Conservation (phyloP, 768 basidiomycete genomes). For the Xerocomellus intermedius region DNA sequence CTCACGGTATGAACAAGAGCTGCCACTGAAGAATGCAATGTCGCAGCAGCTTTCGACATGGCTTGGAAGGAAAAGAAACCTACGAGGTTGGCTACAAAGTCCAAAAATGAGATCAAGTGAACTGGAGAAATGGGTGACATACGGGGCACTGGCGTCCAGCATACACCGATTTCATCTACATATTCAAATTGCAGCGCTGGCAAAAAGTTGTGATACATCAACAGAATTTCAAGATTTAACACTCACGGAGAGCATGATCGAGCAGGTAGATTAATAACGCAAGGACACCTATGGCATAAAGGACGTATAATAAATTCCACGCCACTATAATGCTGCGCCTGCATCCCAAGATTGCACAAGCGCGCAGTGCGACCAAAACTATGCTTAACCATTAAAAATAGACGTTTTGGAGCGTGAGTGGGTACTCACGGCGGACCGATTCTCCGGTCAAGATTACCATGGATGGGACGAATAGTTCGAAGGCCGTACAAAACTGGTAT, state of each 20-base stretch:
- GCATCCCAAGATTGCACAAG: slow-evolving; percentile 24
- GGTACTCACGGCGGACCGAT: slow-evolving; percentile 22
- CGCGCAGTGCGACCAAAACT: slow-evolving; percentile 27
- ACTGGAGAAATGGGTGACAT: neutral
- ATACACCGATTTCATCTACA: slow-evolving; percentile 14
- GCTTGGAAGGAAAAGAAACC: neutral
- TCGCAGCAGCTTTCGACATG: neutral
- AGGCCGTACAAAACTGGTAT: slow-evolving; percentile 16
- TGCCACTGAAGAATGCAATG: slow-evolving; percentile 13
- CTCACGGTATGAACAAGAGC: slow-evolving; percentile 14
- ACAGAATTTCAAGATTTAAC: neutral
- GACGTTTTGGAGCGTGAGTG: neutral
- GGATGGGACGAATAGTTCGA: neutral
- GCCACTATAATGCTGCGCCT: neutral
- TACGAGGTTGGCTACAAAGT: slow-evolving; percentile 5
- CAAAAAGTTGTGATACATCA: neutral
- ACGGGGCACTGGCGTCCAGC: slow-evolving; percentile 5
- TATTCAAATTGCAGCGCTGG: neutral
- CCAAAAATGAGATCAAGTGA: neutral
- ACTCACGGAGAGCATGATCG: neutral
- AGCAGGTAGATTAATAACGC: neutral
- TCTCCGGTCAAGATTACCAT: slow-evolving; percentile 17
- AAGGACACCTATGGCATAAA: slow-evolving; percentile 1
- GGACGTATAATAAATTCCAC: slow-evolving; percentile 5
- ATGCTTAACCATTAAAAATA: neutral